Base-by-base conservation (phyloP, 306 rosid species). In the Arachis stenosperma region DNA sequence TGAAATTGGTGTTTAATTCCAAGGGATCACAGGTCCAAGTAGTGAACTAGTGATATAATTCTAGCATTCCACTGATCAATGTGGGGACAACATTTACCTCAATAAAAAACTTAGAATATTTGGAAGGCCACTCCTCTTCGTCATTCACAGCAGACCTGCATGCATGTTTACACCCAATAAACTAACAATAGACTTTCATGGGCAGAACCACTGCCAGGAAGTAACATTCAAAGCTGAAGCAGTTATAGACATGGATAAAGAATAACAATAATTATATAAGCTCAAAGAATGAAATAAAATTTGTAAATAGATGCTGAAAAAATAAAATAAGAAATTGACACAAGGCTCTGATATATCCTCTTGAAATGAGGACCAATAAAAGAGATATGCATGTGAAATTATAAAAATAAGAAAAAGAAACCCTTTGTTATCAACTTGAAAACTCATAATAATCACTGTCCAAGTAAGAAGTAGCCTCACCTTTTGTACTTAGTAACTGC, bases 71-170 rank as follows among this genome's bases (percentile, higher is more conserved):
- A 61, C 61, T 54, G 14, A 58, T 51, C 41, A 39, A 55, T 39
- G 64, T 46, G 69, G 67, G 17, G 56, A 43, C 46, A 68, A 9
- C 37, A 37, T 83, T 79, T 85, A 91, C 97, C 87, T 94, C 88
- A 70, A 93, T 63, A 65, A 88, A 91, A 65, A 89, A 65, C 83
- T 91, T 93, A 8, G 97, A 93, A 73, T 93, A 89, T 74, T 91
- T 93, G 51, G 96, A 91, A 73, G 97, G 98, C 98, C 98, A 93
- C 65, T 91, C 91, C 13, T 93, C 97, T 66, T 63, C 78, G 14
- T 93, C 96, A 22, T 86, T 91, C 36, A 91, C 95, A 80, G 96
- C 92, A 82, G 98, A 93, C 88, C 97, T 93, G 70, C 78, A 67
- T 43, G 46, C 51, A 74, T 22, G 57, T 3, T 70, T 78, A 46